phyloP scores from a whole-genome alignment of 768 basidiomycete species.

The Trametes meyenii region DNA sequence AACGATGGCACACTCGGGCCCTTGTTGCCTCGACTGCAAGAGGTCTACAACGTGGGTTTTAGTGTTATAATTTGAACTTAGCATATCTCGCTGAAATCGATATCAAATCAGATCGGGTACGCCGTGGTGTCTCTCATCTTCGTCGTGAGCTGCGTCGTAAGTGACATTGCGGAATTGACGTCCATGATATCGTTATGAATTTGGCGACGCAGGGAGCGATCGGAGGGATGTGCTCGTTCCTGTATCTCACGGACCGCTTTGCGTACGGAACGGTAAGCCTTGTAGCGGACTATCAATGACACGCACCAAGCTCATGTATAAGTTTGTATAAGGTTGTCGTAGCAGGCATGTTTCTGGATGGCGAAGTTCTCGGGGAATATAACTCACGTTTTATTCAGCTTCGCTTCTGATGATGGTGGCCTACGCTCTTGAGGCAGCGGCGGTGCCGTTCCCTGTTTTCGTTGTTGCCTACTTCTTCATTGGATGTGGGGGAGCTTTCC shows the following conservation, averaged over 20 bases:
- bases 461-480: conserved; percentile 48
- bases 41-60: conserved; percentile 45
- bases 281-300: neutral
- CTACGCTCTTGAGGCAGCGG: conserved; percentile 55
- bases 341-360: neutral
- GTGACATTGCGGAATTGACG: conserved; percentile 9
- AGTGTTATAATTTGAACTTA: neutral
- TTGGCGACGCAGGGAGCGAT: conserved; percentile 45
- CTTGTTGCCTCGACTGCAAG: conserved; percentile 68
- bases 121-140: conserved; percentile 63
- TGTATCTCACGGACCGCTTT: conserved; percentile 46
- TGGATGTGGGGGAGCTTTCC: conserved; percentile 46
- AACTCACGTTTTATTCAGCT: conserved; percentile 36
- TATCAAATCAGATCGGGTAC: conserved; percentile 41
- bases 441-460: conserved; percentile 66
- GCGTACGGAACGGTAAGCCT: conserved; percentile 50
- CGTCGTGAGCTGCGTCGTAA: conserved; percentile 45
- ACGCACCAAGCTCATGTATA: neutral
- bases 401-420: conserved; percentile 53
- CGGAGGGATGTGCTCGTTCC: conserved; percentile 46
- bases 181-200: neutral
- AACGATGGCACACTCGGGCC: conserved; percentile 75
- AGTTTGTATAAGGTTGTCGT: neutral
- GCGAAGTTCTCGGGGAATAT: neutral
- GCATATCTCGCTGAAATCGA: conserved; percentile 19